phyloP scores from a whole-genome alignment of 2,329 filamentous ascomycete genomes.

The Penicillium vulpinum region DNA sequence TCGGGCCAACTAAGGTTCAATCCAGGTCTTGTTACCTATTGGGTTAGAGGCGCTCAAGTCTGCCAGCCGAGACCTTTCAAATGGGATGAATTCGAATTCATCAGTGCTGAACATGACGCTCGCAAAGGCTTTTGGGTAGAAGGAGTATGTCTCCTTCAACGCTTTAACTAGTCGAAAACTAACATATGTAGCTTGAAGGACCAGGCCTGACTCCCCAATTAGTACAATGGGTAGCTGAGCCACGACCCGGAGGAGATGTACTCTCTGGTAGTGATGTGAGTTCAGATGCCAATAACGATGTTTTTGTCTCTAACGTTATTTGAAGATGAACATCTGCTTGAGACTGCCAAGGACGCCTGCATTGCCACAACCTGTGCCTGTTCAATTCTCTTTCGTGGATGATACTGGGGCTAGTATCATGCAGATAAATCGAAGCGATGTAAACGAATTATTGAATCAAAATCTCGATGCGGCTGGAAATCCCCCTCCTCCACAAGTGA shows the following conservation, averaged over 20 bases:
- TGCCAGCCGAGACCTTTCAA: background rate
- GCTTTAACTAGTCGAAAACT: background rate
- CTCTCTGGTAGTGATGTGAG: no score
- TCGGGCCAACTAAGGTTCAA: background rate
- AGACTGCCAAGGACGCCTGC: no score
- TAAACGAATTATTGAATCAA: accelerated
- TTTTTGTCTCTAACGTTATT: background rate
- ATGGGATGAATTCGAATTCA: background rate
- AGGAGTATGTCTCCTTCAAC: background rate
- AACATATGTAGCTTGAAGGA: background rate
- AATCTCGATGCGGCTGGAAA: background rate
- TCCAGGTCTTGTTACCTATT: constrained; percentile 4
- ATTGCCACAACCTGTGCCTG: no score
- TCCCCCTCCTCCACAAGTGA: background rate
- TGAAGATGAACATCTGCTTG: background rate
- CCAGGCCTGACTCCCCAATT: background rate
- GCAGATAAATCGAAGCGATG: background rate
- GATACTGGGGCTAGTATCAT: background rate
- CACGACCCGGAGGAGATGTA: no score
- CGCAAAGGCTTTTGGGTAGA: background rate
- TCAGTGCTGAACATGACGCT: background rate
- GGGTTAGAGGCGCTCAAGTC: background rate
- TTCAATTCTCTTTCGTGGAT: no score
- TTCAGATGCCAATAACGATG: no score
- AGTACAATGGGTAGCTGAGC: background rate